Base-by-base conservation (phyloP, 164 flowering plant species). In the Malania oleifera region DNA sequence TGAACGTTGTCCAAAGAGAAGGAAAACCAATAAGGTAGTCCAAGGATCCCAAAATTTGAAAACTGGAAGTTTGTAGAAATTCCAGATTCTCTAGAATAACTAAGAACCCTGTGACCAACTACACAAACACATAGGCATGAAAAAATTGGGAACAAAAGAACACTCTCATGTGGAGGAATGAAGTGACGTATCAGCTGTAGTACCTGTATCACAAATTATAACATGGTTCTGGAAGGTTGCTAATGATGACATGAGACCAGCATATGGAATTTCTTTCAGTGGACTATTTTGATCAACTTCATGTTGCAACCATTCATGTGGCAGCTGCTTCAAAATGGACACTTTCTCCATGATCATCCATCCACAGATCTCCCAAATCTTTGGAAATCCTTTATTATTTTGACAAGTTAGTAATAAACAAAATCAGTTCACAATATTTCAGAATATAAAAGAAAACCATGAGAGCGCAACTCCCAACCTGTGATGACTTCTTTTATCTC, bases 21-120 rank as follows among this genome's bases (percentile, higher is more conserved):
- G 41, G 74, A 44, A 45, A 79, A 47, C 99, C 99, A 90, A 65
- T 93, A 86, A 56, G 97, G 97, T 49, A 90, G 67, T 47, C 97
- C 96, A 71, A 90, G 89, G 43, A 70, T 59, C 59, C 80, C 95
- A 67, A 86, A 74, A 61, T 88, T 88, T 17, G 96, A 84, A 45
- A 90, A 70, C 46, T 73, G 73, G 29, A 86, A 63, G 65, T 57
- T 68, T 52, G 89, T 80, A 25, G 70, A 19, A 13, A 46, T 66
- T 38, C 77, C 77, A 59, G 87, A 72, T 70, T 68, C 77, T 63
- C 31, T 68, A 64, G 60, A 49, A 44, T 70, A 62, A 71, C 70
- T 79, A 54, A 82, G 60, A 39, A 92, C 66, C 66, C 73, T 74
- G 73, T 84, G 93, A 59, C 82, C 75, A 77, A 75, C 96, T 89